Evolutionary conservation across 1,139 yeast genomes (phyloP).

Genomic region (Hyphopichia khmerensis): DNA sequence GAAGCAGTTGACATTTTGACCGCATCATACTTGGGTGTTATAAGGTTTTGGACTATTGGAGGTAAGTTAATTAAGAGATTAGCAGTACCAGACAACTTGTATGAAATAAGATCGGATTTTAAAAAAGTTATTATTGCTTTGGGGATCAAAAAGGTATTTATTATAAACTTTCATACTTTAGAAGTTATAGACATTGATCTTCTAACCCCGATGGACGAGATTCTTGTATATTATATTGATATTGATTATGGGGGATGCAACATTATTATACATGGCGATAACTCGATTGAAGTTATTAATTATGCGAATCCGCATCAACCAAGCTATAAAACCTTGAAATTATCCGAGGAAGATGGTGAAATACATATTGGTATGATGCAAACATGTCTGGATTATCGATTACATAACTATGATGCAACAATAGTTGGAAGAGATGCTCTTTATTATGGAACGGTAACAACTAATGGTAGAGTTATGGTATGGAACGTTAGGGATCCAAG

Average conservation of each 20-base stretch:
- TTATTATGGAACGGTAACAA: constrained; percentile 32
- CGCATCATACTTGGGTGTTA: constrained; percentile 23
- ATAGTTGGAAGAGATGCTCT: constrained; percentile 41
- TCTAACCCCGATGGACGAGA: background rate
- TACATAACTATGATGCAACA: constrained; percentile 12
- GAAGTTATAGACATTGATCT: constrained; percentile 8
- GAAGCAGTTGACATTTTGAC: constrained; percentile 26
- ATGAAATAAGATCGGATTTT: constrained; percentile 33
- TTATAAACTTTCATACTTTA: constrained; percentile 20
- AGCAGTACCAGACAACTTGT: constrained; percentile 17
- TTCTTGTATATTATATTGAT: constrained; percentile 23
- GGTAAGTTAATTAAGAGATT: constrained; percentile 20
- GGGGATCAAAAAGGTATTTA: constrained; percentile 15
- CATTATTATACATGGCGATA: constrained; percentile 28
- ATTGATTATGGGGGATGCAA: constrained; percentile 57
- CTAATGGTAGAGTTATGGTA: constrained; percentile 37
- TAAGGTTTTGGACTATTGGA: constrained; percentile 27
- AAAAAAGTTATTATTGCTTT: constrained; percentile 23
- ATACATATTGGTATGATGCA: constrained; percentile 22
- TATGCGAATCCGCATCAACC: constrained; percentile 11
- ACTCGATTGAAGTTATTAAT: constrained; percentile 26
- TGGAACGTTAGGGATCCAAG: constrained; percentile 39
- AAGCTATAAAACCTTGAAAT: constrained; percentile 7
- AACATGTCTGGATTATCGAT: constrained; percentile 6
- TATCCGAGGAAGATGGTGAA: constrained; percentile 13